Conservation (phyloP, 2,329 filamentous ascomycete genomes). For the Aspergillus sp. region DNA sequence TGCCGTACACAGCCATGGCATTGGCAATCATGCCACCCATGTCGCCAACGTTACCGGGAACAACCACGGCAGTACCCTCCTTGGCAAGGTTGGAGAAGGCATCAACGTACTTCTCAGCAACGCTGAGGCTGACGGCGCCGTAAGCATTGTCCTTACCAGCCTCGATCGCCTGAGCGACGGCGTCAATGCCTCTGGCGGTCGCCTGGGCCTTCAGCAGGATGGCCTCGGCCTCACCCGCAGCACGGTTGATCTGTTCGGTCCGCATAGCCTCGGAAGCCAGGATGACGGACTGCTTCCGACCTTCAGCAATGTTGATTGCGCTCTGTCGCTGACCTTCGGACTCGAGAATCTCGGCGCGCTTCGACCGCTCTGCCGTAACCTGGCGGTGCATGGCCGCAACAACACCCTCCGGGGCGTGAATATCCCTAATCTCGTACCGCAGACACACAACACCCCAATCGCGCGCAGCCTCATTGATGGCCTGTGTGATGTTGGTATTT, state of each 20-base stretch:
- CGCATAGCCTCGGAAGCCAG: constrained; percentile 89
- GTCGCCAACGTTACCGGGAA: constrained; percentile 95
- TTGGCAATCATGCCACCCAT: constrained; percentile 96
- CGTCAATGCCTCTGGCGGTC: constrained; percentile 84
- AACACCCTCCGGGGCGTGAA: constrained; percentile 89
- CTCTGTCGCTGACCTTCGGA: constrained; percentile 95
- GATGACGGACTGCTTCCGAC: constrained; percentile 94
- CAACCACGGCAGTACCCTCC: constrained; percentile 92
- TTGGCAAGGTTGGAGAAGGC: constrained; percentile 90
- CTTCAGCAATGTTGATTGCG: constrained; percentile 98
- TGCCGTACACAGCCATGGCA: constrained; percentile 92
- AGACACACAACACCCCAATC: constrained; percentile 97
- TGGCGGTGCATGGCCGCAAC: constrained; percentile 98
- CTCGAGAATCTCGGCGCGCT: constrained; percentile 95
- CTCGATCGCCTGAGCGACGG: constrained; percentile 74
- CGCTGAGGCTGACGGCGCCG: constrained; percentile 78
- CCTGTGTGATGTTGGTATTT: constrained; percentile 97
- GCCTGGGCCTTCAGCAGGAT: constrained; percentile 83
- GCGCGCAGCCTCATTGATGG: constrained; percentile 96
- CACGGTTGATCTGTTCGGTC: constrained; percentile 89
- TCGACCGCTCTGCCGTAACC: constrained; percentile 94
- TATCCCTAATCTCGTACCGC: constrained; percentile 96
- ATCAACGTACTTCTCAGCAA: constrained; percentile 97
- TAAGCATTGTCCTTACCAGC: constrained; percentile 75
- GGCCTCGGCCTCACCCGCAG: constrained; percentile 89